Conservation (phyloP, 805 yeast genomes). For the Metschnikowia colocasiae region DNA sequence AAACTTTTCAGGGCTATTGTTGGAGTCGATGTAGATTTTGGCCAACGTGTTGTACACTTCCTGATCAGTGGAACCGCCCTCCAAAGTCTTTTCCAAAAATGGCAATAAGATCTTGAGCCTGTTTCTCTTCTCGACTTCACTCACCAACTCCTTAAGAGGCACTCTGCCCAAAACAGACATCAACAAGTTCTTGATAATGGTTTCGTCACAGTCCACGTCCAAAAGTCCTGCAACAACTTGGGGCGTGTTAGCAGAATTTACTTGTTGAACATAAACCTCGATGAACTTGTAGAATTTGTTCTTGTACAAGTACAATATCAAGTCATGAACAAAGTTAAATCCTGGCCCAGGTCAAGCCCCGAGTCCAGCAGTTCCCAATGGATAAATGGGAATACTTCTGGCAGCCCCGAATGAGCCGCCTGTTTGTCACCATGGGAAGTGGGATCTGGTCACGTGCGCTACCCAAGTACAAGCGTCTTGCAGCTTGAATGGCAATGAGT, state of each 20-base stretch:
- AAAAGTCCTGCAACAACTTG: slow-evolving; percentile 94
- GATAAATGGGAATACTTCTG: slow-evolving; percentile 29
- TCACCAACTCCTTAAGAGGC: slow-evolving; percentile 83
- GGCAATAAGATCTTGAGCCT: slow-evolving; percentile 88
- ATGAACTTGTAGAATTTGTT: slow-evolving; percentile 94
- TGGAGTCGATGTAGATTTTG: slow-evolving; percentile 94
- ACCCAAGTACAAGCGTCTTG: slow-evolving; percentile 38
- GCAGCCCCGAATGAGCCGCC: slow-evolving; percentile 37
- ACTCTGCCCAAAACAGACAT: slow-evolving; percentile 90
- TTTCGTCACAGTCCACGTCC: slow-evolving; percentile 97
- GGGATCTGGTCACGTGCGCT: slow-evolving; percentile 34
- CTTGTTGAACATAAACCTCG: slow-evolving; percentile 97
- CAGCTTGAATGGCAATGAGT: slow-evolving; percentile 41
- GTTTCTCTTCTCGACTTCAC: slow-evolving; percentile 95
- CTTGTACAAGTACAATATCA: slow-evolving; percentile 89
- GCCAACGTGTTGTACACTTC: slow-evolving; percentile 94
- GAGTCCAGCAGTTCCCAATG: too few species aligned
- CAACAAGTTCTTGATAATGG: slow-evolving; percentile 73
- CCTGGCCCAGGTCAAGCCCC: too few species aligned
- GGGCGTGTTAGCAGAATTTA: slow-evolving; percentile 92
- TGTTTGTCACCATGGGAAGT: slow-evolving; percentile 39
- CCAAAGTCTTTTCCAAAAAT: slow-evolving; percentile 83
- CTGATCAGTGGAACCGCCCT: slow-evolving; percentile 80
- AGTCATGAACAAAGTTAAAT: slow-evolving; percentile 85
- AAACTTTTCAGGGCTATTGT: slow-evolving; percentile 96